Conservation (phyloP, 305 asterid species). For the Ajuga reptans region DNA sequence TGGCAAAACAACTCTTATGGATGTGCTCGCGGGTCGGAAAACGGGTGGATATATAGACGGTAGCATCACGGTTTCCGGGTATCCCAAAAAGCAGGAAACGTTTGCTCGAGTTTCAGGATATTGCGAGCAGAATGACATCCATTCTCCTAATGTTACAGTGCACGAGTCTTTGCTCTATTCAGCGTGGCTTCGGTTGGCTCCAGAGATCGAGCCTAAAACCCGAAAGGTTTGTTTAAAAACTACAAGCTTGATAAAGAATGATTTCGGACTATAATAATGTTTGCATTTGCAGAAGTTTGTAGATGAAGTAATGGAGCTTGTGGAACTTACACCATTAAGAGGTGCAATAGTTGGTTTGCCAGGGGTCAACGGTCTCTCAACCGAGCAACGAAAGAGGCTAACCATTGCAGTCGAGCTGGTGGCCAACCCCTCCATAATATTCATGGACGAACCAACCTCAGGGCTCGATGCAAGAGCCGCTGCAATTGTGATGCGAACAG, state of each 20-base stretch:
- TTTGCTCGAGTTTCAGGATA: constrained; percentile 53
- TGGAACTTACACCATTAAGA: constrained; percentile 36
- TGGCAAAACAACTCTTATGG: constrained; percentile 66
- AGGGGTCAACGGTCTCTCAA: constrained; percentile 42
- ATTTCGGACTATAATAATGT: too few species aligned
- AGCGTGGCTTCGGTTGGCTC: constrained; percentile 49
- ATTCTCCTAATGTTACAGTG: constrained; percentile 55
- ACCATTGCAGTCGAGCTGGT: constrained; percentile 51
- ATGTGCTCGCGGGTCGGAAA: constrained; percentile 49
- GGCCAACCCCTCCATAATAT: constrained; percentile 39
- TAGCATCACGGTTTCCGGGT: constrained; percentile 41
- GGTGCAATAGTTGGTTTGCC: constrained; percentile 44
- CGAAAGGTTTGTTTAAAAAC: constrained; percentile 35
- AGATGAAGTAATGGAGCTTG: constrained; percentile 45
- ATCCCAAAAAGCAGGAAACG: constrained; percentile 50
- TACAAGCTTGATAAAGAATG: too few species aligned
- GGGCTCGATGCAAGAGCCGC: constrained; percentile 50
- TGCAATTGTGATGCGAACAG: constrained; percentile 46
- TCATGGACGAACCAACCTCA: constrained; percentile 55
- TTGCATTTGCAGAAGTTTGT: constrained; percentile 38
- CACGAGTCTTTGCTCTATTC: constrained; percentile 45
- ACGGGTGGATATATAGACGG: constrained; percentile 51
- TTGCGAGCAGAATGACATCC: constrained; percentile 52
- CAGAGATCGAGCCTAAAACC: constrained; percentile 31
- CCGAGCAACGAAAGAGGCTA: constrained; percentile 48